Base-by-base conservation (phyloP, 805 yeast species). In the Starmerella apis region DNA sequence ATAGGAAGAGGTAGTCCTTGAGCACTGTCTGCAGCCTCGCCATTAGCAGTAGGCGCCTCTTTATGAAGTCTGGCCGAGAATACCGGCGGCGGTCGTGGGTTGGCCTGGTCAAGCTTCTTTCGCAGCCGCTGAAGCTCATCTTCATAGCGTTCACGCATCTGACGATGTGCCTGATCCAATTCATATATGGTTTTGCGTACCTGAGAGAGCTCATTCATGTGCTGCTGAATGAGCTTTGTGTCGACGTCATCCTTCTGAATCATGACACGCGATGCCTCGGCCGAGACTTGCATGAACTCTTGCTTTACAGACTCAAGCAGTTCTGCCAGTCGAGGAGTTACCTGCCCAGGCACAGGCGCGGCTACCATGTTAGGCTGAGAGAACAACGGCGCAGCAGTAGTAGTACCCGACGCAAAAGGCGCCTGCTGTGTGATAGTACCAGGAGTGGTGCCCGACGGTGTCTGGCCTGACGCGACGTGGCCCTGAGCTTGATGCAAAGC, bases 141-240 rank as follows among this genome's bases (percentile, higher is more conserved):
- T 67, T 90, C 96, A 68, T 90, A 92, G 43, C 88, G 87, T 63
- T 90, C 96, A 69, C 90, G 88, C 76, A 92, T 84, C 64, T 86
- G 85, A 59, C 95, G 76, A 71, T 90, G 97, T 35, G 95, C 90
- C 76, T 82, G 77, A 67, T 90, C 96, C 61, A 90, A 76, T 65
- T 92, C 97, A 63, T 81, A 87, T 25, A 90, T 95, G 10, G 95
- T 86, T 63, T 87, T 94, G 62, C 96, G 78, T 51, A 90, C 87
- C 65, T 85, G 94, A 64, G 87, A 88, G 77, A 90, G 80, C 67
- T 92, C 98, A 47, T 81, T 83, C 50, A 86, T 81, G 68, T 90
- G 96, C 69, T 88, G 96, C 63, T 78, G 81, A 64, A 86, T 64
- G 56, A 56, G 33, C 65, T 88, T 88, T 59, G 82, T 72, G 67